These are phyloP conservation scores for Apiotrichum porosum DNA, from an alignment of 1,284 basidiomycete species.

Conservation along the genomic window DNA sequence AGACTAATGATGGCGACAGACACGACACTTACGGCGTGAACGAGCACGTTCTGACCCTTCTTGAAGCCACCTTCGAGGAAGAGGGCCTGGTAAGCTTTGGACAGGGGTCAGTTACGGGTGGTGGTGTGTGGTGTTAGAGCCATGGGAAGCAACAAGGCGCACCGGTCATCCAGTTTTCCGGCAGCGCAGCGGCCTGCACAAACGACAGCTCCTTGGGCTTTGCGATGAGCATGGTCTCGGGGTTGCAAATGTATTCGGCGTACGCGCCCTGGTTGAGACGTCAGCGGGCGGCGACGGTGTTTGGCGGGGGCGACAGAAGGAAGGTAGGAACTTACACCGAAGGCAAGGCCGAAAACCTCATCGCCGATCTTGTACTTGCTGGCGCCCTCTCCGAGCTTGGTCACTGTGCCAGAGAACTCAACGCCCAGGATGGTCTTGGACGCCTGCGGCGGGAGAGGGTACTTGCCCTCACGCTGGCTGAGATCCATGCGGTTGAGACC, in stretches of 20 bases:
- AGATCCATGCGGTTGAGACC: slow-evolving; percentile 88
- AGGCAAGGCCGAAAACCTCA: slow-evolving; percentile 77
- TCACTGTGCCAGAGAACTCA: slow-evolving; percentile 77
- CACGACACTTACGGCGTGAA: slow-evolving; percentile 70
- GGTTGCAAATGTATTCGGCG: slow-evolving; percentile 75
- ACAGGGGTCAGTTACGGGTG: neutral
- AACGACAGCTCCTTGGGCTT: slow-evolving; percentile 75
- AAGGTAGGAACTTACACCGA: slow-evolving; percentile 56
- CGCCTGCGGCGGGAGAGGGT: slow-evolving; percentile 72
- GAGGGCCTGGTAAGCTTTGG: slow-evolving; percentile 72
- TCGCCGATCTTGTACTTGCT: slow-evolving; percentile 65
- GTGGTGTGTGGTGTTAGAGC: neutral
- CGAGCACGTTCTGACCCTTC: slow-evolving; percentile 68
- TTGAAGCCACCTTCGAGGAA: slow-evolving; percentile 65
- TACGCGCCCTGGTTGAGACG: slow-evolving; percentile 69
- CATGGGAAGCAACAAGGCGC: slow-evolving; percentile 17
- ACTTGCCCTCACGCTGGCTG: slow-evolving; percentile 64
- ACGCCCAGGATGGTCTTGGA: slow-evolving; percentile 75
- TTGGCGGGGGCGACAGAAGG: too few species aligned
- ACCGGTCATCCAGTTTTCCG: slow-evolving; percentile 84
- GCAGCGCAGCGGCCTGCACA: slow-evolving; percentile 77
- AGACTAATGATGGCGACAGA: too few species aligned
- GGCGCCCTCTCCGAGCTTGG: slow-evolving; percentile 57
- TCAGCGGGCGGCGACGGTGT: neutral
- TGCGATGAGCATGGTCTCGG: slow-evolving; percentile 63